A percentile compares a stretch with the other conserved stretches of the same genome.
Conservation (phyloP, 1,284 basidiomycete genomes). For the Pseudozyma hubeiensis region DNA sequence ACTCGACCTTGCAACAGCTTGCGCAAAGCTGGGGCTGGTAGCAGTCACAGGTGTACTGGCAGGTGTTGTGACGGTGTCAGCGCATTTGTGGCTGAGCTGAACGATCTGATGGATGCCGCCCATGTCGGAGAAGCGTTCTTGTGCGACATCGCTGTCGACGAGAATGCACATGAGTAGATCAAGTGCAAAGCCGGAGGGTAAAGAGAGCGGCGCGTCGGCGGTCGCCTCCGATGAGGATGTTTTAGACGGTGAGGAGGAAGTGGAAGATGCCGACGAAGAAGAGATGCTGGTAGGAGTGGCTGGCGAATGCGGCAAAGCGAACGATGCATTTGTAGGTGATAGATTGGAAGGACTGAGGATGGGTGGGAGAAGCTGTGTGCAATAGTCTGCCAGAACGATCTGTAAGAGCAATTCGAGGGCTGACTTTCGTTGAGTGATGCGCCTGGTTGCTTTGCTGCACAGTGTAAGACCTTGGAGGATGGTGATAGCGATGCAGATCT, state of each 20-base stretch:
- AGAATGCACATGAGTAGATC: slow-evolving; percentile 51
- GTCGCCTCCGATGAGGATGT: background rate
- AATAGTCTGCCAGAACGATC: slow-evolving; percentile 44
- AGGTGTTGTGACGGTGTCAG: slow-evolving; percentile 36
- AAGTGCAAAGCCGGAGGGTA: slow-evolving; percentile 44
- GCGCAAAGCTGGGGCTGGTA: slow-evolving; percentile 7
- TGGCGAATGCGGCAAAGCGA: slow-evolving; percentile 3
- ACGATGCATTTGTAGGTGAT: slow-evolving; percentile 9
- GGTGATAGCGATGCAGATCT: slow-evolving; percentile 42
- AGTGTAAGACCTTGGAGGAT: slow-evolving; percentile 49
- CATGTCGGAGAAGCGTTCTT: slow-evolving; percentile 41
- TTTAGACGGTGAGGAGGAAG: background rate
- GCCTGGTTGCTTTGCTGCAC: slow-evolving; percentile 25
- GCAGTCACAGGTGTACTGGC: slow-evolving; percentile 8
- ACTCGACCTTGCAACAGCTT: slow-evolving; percentile 1
- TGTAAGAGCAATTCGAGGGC: slow-evolving; percentile 38
- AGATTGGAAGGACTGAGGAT: slow-evolving; percentile 19
- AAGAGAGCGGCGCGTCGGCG: slow-evolving; percentile 20
- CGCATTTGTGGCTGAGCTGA: slow-evolving; percentile 47
- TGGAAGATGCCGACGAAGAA: slow-evolving; percentile 1
- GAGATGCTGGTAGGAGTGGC: slow-evolving; percentile 16
- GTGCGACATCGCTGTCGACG: slow-evolving; percentile 30
- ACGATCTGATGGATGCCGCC: slow-evolving; percentile 48
- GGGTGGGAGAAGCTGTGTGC: slow-evolving; percentile 35
- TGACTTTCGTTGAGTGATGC: slow-evolving; percentile 37